Evolutionary conservation across 345 rosid genomes (phyloP), one percentile per base, ranked within the genome.

Genomic region (Carallia pectinifolia): DNA sequence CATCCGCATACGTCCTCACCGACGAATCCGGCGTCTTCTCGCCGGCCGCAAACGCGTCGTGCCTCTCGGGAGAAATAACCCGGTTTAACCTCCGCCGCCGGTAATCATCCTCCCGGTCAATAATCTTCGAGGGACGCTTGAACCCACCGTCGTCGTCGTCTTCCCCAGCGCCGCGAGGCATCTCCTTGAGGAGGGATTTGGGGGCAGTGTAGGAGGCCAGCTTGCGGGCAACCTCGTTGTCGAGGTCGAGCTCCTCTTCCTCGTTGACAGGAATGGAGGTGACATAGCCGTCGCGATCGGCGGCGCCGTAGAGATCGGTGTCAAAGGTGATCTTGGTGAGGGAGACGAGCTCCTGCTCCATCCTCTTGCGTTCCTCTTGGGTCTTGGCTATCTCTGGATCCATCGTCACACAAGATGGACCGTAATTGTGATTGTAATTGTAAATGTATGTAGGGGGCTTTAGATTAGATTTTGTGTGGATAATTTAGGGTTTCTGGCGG

Each of bases 201-300:
- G 99, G 97, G 64, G 97, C 98, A 10, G 99, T 92, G 65, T 85
- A 96, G 6, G 99, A 92, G 4, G 97, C 87, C 1, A 92, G 90
- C 60, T 82, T 88, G 38, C 88, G 85, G 13, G 91, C 93, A 50
- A 92, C 89, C 76, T 88, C 91, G 8, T 87, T 81, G 33, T 89
- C 88, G 55, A 81, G 50, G 39, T 95, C 97, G 63, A 81, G 44
- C 56, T 96, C 97, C 0, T 96, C 99, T 0, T 96, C 99, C 59
- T 92, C 96, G 76, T 85, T 90, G 10, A 87, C 89, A 4, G 97
- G 91, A 66, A 96, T 92, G 18, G 94, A 92, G 10, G 87, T 75
- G 34, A 83, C 82, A 47, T 90, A 92, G 3, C 82, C 80, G 27
- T 79, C 91, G 29, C 90, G 85, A 73, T 95, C 96, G 9, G 87